These are phyloP conservation scores for Gynostemma pentaphyllum DNA, from an alignment of 306 rosid species.

Conservation along the genomic window DNA sequence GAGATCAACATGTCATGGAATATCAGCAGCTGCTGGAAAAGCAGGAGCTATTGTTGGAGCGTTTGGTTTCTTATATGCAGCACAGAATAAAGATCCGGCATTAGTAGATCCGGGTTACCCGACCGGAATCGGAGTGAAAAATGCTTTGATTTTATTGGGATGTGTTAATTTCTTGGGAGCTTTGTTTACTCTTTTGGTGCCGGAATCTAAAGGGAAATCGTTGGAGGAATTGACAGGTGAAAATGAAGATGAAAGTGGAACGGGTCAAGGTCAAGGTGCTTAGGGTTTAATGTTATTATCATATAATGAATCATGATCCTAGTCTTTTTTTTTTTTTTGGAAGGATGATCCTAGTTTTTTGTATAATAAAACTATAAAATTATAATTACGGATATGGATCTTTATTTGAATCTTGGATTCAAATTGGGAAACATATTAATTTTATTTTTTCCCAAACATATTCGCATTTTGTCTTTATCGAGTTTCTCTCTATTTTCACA, in stretches of 20 bases:
- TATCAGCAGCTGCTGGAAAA: constrained; percentile 15
- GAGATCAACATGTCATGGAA: constrained; percentile 18
- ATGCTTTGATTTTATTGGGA: constrained; percentile 6
- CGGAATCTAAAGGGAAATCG: constrained; percentile 17
- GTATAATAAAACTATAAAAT: too few species aligned
- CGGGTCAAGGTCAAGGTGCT: too few species aligned
- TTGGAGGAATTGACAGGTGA: constrained; percentile 9
- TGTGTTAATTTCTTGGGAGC: not conserved
- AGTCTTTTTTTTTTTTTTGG: too few species aligned
- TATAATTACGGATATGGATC: too few species aligned
- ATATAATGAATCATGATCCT: too few species aligned
- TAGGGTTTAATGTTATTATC: too few species aligned
- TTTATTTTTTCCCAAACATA: too few species aligned
- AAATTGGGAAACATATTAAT: too few species aligned
- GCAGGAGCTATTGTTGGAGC: constrained; percentile 16
- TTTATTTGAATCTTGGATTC: too few species aligned
- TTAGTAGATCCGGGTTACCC: constrained; percentile 11
- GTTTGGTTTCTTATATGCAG: constrained; percentile 11
- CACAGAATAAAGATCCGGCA: not conserved
- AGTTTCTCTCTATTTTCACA: too few species aligned
- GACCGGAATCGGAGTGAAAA: constrained; percentile 10
- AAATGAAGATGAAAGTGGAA: not conserved
- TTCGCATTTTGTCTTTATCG: too few species aligned
- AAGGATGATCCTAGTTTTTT: too few species aligned
- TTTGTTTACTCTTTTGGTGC: constrained; percentile 7